Percentiles rank a stretch among this genome's conserved stretches.
Conservation (phyloP, 441 rosid species). For the Jatropha podagrica region DNA sequence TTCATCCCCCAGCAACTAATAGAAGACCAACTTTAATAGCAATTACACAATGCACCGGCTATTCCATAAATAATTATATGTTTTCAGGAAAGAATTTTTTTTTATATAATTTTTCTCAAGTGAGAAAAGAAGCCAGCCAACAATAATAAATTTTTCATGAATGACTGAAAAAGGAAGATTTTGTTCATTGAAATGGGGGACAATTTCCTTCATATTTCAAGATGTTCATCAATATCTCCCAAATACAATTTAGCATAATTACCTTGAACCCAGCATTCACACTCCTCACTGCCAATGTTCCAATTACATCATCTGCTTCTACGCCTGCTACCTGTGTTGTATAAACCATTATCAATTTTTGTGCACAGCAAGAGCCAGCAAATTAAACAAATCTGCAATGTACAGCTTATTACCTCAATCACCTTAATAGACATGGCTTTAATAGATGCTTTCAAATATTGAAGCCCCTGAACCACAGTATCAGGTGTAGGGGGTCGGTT, state of each 20-base stretch:
- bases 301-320: slow-evolving; percentile 99
- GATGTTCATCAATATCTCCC: slow-evolving; percentile 7
- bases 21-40: neutral
- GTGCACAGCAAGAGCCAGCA: slow-evolving; percentile 18
- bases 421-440: slow-evolving; percentile 93
- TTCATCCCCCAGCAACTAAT: too few species aligned
- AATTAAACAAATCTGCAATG: slow-evolving; percentile 13
- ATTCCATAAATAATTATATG: too few species aligned
- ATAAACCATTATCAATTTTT: slow-evolving; percentile 30
- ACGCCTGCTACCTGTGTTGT: slow-evolving; percentile 86
- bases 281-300: slow-evolving; percentile 86
- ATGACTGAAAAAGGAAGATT: neutral
- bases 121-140: neutral
- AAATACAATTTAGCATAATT: slow-evolving; percentile 18
- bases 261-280: slow-evolving; percentile 84
- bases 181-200: neutral
- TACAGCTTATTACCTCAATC: slow-evolving; percentile 67
- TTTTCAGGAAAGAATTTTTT: neutral
- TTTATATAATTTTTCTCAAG: neutral
- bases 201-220: neutral
- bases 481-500: slow-evolving; percentile 97
- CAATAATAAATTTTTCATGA: neutral
- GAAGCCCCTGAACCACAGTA: slow-evolving; percentile 94
- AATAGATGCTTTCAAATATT: slow-evolving; percentile 92
- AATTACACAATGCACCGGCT: neutral